These are phyloP conservation scores for Ceratocystis harringtonii DNA, from an alignment of 2,329 filamentous ascomycete genomes.

Conservation along the genomic window DNA sequence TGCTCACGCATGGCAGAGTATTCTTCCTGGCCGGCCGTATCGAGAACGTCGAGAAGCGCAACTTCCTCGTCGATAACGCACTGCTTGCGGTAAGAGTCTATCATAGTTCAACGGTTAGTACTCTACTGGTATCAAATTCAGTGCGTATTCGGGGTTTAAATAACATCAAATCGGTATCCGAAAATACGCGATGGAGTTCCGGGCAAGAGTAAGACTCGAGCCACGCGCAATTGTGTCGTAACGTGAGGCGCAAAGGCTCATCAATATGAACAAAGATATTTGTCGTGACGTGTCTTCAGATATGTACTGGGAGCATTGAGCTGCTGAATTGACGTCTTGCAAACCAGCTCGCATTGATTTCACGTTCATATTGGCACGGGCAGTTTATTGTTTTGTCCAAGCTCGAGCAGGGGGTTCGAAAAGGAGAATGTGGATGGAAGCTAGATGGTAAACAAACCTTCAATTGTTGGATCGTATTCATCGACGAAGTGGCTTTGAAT, in stretches of 20 bases:
- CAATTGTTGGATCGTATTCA: constrained; percentile 98
- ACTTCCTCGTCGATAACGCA: constrained; percentile 98
- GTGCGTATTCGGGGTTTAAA: background rate
- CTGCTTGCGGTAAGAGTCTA: constrained; percentile 99
- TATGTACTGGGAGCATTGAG: too few species aligned
- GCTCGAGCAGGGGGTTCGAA: background rate
- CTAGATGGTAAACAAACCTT: constrained; percentile 47
- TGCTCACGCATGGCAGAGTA: constrained; percentile 99
- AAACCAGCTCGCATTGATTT: too few species aligned
- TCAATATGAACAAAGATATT: background rate
- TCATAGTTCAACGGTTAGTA: background rate
- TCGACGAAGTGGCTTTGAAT: constrained; percentile 96
- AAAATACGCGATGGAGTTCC: background rate
- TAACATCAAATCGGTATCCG: background rate
- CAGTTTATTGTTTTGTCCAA: background rate
- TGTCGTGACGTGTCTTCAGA: too few species aligned
- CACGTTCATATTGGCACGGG: background rate
- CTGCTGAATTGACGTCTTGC: too few species aligned
- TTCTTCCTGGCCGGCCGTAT: constrained; percentile 96
- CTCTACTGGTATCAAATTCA: background rate
- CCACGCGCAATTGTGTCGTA: background rate
- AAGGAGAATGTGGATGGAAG: constrained; percentile 12
- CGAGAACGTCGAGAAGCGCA: constrained; percentile 89
- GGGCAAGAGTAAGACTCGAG: background rate
- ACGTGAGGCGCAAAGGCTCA: background rate